These are phyloP conservation scores for Bombardia bombarda DNA, from an alignment of 495 filamentous ascomycete genomes.

Conservation along the genomic window DNA sequence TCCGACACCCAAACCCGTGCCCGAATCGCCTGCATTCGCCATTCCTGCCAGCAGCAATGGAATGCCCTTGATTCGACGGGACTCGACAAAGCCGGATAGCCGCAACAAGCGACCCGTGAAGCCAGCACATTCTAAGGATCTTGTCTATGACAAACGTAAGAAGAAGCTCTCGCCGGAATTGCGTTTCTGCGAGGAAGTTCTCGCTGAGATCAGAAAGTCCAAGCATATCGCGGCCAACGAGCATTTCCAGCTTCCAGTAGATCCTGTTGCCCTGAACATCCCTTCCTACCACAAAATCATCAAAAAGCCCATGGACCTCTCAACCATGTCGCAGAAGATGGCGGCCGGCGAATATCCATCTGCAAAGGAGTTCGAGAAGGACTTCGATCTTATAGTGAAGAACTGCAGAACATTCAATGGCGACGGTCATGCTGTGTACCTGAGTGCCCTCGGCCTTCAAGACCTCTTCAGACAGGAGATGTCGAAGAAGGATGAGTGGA, in stretches of 20 bases:
- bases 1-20: conserved; percentile 26
- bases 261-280: conserved; percentile 90
- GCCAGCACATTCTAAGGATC: conserved; percentile 76
- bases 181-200: conserved; percentile 76
- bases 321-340: conserved; percentile 68
- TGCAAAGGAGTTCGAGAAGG: conserved; percentile 75
- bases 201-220: conserved; percentile 68
- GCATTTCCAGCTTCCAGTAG: conserved; percentile 75
- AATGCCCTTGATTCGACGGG: conserved; percentile 85
- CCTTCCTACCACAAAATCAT: conserved; percentile 87
- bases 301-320: conserved; percentile 93
- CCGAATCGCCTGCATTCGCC: conserved; percentile 61
- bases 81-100: conserved; percentile 64
- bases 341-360: conserved; percentile 73
- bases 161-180: conserved; percentile 88
- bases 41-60: conserved; percentile 62
- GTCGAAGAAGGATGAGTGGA: conserved; percentile 64
- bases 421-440: conserved; percentile 60
- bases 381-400: conserved; percentile 73
- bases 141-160: conserved; percentile 79
- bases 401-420: conserved; percentile 94
- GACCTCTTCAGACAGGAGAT: conserved; percentile 66
- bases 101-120: conserved; percentile 93
- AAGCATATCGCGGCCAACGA: conserved; percentile 57
- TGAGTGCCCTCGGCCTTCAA: conserved; percentile 62